These are phyloP conservation scores for Fusarium devonianum DNA, from an alignment of 2,329 filamentous ascomycete genomes.

Conservation along the genomic window DNA sequence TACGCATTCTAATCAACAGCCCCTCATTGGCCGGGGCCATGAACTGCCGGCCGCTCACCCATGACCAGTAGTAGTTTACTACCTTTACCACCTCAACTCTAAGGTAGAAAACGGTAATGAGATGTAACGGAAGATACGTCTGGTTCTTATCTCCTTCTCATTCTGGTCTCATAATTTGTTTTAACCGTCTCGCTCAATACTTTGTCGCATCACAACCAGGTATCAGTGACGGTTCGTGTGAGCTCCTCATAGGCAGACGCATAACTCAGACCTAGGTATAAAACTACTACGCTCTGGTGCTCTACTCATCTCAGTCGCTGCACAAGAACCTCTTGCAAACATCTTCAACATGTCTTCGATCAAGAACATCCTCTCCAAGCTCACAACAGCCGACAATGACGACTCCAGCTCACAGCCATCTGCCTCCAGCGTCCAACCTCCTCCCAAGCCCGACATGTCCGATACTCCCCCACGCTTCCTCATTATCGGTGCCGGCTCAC, in stretches of 20 bases:
- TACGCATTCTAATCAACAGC: conserved; percentile 37
- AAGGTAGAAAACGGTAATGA: no score
- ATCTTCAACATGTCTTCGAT: conserved; percentile 29
- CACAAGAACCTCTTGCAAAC: neutral
- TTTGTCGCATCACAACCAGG: conserved; percentile 7
- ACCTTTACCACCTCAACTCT: no score
- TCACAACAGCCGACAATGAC: conserved; percentile 18
- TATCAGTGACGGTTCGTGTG: neutral
- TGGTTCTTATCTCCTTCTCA: no score
- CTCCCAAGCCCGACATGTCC: conserved; percentile 55
- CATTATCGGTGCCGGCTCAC: conserved; percentile 82
- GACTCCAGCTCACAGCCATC: conserved; percentile 24
- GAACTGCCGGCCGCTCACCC: no score
- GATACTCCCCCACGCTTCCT: conserved; percentile 69
- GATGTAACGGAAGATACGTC: no score
- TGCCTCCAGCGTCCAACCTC: conserved; percentile 41
- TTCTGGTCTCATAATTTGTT: no score
- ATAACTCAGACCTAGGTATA: neutral
- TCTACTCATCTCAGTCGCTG: neutral
- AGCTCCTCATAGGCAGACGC: conserved; percentile 7
- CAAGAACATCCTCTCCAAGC: conserved; percentile 32
- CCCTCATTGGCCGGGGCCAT: conserved; percentile 35
- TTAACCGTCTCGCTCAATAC: neutral
- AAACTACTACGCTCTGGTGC: neutral
- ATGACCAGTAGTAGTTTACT: no score